Base-by-base conservation (phyloP, 768 basidiomycete genomes). In the Mycena latifolia region DNA sequence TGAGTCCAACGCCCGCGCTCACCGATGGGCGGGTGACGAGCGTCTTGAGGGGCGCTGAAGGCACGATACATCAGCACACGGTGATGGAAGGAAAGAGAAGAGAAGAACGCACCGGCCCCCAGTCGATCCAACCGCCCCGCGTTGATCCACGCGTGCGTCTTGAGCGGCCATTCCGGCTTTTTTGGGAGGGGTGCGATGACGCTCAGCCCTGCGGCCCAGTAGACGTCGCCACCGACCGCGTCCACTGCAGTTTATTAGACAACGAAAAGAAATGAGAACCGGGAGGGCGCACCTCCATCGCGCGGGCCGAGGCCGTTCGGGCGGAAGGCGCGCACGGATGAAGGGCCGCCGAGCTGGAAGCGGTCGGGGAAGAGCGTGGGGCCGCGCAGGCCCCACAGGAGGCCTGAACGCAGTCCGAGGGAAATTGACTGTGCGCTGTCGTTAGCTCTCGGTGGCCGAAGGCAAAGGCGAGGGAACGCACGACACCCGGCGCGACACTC, bases 281-380 rank as follows among this genome's bases (percentile, higher is more conserved):
- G 24, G 10, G 14, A 22, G 39, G 53, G 24, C 61, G 69, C 71
- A 94, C 94, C 73, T 20, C 88, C 86, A 66, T 96, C 94, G 24
- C 83, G 84, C 0, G 92, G 90, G 6, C 96, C 96, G 80, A 98
- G 82, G 5, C 89, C 82, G 72, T 93, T 94, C 8, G 84, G 81
- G 47, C 85, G 85, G 78, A 97, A 96, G 55, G 88, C 86, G 7
- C 98, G 83, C 0, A 99, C 84, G 57, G 89, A 94, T 9, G 91
- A 87, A 0, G 98, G 96, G 0, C 98, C 98, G 27, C 98, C 98
- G 0, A 98, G 85, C 69, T 97, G 96, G 76, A 95, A 95, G 7
- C 95, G 88, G 78, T 99, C 98, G 1, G 89, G 84, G 71, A 94
- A 92, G 25, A 89, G 84, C 9, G 86, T 83, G 15, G 81, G 77